Evolutionary conservation across 805 yeast species (phyloP).

Genomic region (Limtongia smithiae): DNA sequence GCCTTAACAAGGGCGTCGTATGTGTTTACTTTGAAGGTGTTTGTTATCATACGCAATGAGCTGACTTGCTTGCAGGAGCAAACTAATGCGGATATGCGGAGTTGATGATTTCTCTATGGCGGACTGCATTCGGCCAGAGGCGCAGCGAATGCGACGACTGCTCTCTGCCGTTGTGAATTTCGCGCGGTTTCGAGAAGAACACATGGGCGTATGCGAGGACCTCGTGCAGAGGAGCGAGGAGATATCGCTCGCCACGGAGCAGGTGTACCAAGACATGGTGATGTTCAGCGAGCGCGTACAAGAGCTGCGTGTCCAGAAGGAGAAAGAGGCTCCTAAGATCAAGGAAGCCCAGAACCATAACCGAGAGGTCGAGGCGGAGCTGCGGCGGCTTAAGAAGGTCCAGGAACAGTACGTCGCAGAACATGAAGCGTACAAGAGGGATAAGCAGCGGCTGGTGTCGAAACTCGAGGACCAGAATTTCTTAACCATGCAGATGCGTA

Average conservation of each 20-base stretch:
- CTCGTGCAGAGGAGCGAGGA: constrained; percentile 46
- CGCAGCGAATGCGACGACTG: constrained; percentile 57
- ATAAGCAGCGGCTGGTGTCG: constrained; percentile 55
- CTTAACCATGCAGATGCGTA: constrained; percentile 52
- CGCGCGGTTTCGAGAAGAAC: constrained; percentile 78
- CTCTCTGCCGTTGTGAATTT: constrained; percentile 81
- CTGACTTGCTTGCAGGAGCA: no score
- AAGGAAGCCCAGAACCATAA: constrained; percentile 49
- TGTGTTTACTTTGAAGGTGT: background rate
- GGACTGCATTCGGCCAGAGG: constrained; percentile 78
- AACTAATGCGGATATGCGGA: constrained; percentile 49
- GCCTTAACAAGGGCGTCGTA: constrained; percentile 25
- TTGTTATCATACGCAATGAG: no score
- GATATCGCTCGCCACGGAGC: constrained; percentile 20
- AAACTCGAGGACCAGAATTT: constrained; percentile 60
- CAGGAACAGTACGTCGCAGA: constrained; percentile 63
- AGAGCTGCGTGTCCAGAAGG: constrained; percentile 27
- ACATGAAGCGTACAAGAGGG: constrained; percentile 59
- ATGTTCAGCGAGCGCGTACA: constrained; percentile 18
- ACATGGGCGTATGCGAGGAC: constrained; percentile 64
- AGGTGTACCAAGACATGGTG: constrained; percentile 15
- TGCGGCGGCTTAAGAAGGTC: constrained; percentile 54
- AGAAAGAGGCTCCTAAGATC: constrained; percentile 30
- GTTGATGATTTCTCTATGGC: constrained; percentile 69
- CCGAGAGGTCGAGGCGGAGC: constrained; percentile 55